phyloP scores from a whole-genome alignment of 305 asterid genomes.

The Fraxinus paxiana region DNA sequence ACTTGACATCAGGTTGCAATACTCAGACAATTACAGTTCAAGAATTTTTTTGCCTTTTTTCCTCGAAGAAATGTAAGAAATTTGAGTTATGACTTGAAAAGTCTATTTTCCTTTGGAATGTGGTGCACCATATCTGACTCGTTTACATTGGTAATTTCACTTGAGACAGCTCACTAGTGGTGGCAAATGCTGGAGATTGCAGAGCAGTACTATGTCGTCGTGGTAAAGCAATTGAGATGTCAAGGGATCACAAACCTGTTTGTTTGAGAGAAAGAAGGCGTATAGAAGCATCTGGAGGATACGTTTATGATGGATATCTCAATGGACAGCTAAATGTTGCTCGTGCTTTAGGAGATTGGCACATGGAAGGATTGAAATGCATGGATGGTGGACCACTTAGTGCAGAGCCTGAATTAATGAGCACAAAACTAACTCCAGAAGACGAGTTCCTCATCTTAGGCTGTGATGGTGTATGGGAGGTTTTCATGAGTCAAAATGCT shows the following conservation, averaged over 20 bases:
- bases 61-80: not conserved
- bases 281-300: slow-evolving; percentile 92
- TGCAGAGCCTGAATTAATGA: slow-evolving; percentile 87
- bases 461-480: slow-evolving; percentile 97
- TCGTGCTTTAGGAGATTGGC: slow-evolving; percentile 98
- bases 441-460: slow-evolving; percentile 95
- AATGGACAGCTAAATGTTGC: slow-evolving; percentile 93
- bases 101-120: not conserved
- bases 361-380: slow-evolving; percentile 77
- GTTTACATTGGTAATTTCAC: not conserved
- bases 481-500: slow-evolving; percentile 84
- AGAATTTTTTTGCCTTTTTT: not conserved
- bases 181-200: slow-evolving; percentile 98
- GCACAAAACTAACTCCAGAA: slow-evolving; percentile 61
- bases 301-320: slow-evolving; percentile 76
- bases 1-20: not conserved
- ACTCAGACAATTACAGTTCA: not conserved
- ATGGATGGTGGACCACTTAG: slow-evolving; percentile 80
- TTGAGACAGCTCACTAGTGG: slow-evolving; percentile 63
- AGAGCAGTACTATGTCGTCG: slow-evolving; percentile 92
- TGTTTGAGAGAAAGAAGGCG: slow-evolving; percentile 59
- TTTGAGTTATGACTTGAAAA: not conserved
- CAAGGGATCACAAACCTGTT: slow-evolving; percentile 82
- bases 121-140: not conserved
- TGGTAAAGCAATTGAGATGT: slow-evolving; percentile 96